Evolutionary conservation across 306 rosid genomes (phyloP).

Genomic region (Cucurbita moschata): DNA sequence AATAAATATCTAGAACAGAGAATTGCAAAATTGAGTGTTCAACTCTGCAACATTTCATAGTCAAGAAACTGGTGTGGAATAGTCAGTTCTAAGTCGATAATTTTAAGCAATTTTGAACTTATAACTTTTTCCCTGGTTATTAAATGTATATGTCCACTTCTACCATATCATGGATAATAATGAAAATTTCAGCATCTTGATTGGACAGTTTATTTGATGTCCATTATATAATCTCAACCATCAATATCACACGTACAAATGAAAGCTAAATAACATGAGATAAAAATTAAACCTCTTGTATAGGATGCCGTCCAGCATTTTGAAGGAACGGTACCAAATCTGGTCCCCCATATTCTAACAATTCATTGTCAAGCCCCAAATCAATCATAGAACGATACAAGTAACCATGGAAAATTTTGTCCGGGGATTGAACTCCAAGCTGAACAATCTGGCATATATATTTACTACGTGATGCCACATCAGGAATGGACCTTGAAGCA

Average conservation of each 20-base stretch:
- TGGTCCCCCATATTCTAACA: slow-evolving; percentile 91
- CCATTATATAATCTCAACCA: not conserved
- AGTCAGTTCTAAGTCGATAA: not conserved
- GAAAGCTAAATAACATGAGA: slow-evolving; percentile 7
- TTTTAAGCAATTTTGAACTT: not conserved
- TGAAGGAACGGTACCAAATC: slow-evolving; percentile 84
- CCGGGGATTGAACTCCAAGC: slow-evolving; percentile 89
- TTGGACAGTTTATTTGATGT: not conserved
- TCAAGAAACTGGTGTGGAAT: not conserved
- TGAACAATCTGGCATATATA: slow-evolving; percentile 85
- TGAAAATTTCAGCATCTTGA: slow-evolving; percentile 4
- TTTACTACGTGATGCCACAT: slow-evolving; percentile 58
- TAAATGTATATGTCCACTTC: not conserved
- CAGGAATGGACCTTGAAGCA: slow-evolving; percentile 49
- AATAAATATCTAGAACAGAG: not conserved
- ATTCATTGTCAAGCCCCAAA: slow-evolving; percentile 82
- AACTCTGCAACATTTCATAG: not conserved
- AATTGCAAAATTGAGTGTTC: not conserved
- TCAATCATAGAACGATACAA: slow-evolving; percentile 88
- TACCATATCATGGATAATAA: not conserved
- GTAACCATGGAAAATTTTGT: slow-evolving; percentile 73
- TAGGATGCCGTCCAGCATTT: slow-evolving; percentile 62
- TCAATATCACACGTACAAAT: slow-evolving; percentile 8
- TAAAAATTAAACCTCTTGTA: slow-evolving; percentile 48
- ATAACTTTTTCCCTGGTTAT: not conserved